A percentile compares a stretch with the other conserved stretches of the same genome.
phyloP scores from a whole-genome alignment of 306 rosid genomes.

The Fragaria iinumae region DNA sequence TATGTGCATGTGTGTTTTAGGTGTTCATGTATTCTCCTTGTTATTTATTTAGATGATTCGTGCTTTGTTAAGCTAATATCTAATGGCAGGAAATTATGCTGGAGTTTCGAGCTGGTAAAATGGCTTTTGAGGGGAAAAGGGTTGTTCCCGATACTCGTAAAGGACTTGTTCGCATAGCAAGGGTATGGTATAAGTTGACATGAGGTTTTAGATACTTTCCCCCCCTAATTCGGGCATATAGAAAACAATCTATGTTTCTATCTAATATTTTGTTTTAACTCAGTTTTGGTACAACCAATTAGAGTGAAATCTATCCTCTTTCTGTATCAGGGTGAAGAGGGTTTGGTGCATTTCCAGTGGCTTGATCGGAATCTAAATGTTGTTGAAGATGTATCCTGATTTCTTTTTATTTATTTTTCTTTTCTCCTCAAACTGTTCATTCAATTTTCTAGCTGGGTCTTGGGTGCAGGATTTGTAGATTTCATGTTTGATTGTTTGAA shows the following conservation, averaged over 20 bases:
- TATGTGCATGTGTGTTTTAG: background rate
- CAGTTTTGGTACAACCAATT: slow-evolving; percentile 7
- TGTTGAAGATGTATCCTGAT: slow-evolving; percentile 90
- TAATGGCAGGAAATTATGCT: slow-evolving; percentile 66
- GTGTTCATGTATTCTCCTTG: background rate
- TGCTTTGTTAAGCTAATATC: slow-evolving; percentile 14
- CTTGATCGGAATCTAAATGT: slow-evolving; percentile 75
- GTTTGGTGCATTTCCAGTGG: slow-evolving; percentile 91
- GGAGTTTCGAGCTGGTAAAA: slow-evolving; percentile 96
- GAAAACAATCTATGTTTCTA: slow-evolving; percentile 10
- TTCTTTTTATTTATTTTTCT: background rate
- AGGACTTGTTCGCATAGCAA: slow-evolving; percentile 87
- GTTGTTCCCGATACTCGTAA: slow-evolving; percentile 78
- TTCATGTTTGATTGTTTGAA: background rate
- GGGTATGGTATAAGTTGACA: slow-evolving; percentile 42
- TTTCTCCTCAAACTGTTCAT: background rate
- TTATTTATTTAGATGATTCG: background rate
- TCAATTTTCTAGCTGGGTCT: slow-evolving; percentile 1
- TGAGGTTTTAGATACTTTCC: background rate
- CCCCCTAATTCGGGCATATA: background rate
- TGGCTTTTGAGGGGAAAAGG: slow-evolving; percentile 63
- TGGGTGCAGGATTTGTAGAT: background rate
- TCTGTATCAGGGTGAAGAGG: slow-evolving; percentile 79
- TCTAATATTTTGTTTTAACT: background rate
- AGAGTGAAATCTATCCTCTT: slow-evolving; percentile 12